A percentile compares a stretch with the other conserved stretches of the same genome.
phyloP scores from a whole-genome alignment of 441 rosid genomes.

The Gossypium schwendimanii region DNA sequence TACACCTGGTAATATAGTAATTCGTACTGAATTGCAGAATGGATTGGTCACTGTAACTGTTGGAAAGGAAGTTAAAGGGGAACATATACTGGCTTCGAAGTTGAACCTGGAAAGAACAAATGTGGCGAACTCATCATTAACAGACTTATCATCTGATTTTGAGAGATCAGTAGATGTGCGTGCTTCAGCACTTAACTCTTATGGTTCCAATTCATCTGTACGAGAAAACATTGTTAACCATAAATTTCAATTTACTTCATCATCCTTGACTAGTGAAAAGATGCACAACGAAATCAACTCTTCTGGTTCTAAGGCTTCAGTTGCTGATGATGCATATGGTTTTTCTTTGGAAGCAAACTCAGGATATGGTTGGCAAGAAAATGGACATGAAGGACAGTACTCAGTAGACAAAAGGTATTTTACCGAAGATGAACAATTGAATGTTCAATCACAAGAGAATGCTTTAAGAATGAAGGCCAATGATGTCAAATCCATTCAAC shows the following conservation, averaged over 20 bases:
- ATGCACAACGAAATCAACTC: background rate
- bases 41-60: slow-evolving; percentile 16
- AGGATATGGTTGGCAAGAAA: slow-evolving; percentile 16
- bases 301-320: slow-evolving; percentile 5
- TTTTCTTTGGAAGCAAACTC: slow-evolving; percentile 18
- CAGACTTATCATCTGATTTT: slow-evolving; percentile 39
- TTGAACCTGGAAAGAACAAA: slow-evolving; percentile 22
- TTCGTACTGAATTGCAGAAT: slow-evolving; percentile 37
- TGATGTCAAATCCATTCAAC: slow-evolving; percentile 68
- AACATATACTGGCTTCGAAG: slow-evolving; percentile 21
- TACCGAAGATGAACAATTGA: slow-evolving; percentile 22
- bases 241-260: slow-evolving; percentile 21
- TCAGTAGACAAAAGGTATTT: slow-evolving; percentile 17
- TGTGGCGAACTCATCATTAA: slow-evolving; percentile 32
- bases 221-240: slow-evolving; percentile 15
- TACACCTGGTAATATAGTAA: slow-evolving; percentile 5
- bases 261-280: slow-evolving; percentile 19
- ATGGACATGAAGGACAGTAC: slow-evolving; percentile 15
- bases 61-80: slow-evolving; percentile 18
- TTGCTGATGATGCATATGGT: slow-evolving; percentile 14
- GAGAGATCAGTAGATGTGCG: slow-evolving; percentile 35
- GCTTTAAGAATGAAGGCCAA: slow-evolving; percentile 40
- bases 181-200: slow-evolving; percentile 26
- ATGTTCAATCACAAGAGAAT: slow-evolving; percentile 18
- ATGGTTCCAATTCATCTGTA: slow-evolving; percentile 22